Conservation (phyloP, 2,329 filamentous ascomycete genomes). For the Colletotrichum sp. region DNA sequence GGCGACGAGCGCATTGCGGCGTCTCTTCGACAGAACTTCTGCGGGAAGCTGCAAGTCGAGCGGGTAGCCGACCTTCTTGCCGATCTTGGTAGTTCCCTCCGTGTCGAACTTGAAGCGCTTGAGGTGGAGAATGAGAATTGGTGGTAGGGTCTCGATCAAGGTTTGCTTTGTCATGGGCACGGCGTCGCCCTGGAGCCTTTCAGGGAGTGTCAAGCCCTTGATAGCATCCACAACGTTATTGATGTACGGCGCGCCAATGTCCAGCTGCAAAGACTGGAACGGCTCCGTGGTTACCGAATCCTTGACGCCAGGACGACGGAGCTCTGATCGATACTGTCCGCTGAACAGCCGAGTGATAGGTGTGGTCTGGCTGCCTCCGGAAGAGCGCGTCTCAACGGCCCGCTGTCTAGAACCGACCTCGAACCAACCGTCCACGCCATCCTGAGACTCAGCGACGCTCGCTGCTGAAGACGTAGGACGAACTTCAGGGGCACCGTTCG, state of each 20-base stretch:
- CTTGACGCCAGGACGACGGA: conserved; percentile 85
- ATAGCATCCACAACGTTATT: conserved; percentile 92
- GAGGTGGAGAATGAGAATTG: conserved; percentile 90
- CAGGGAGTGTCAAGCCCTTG: conserved; percentile 81
- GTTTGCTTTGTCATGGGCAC: conserved; percentile 86
- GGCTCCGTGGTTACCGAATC: conserved; percentile 91
- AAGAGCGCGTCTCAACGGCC: conserved; percentile 82
- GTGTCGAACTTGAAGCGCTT: conserved; percentile 98
- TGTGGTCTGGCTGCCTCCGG: conserved; percentile 76
- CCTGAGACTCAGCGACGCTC: conserved; percentile 31
- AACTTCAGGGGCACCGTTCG: conserved; percentile 24
- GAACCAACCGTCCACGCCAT: conserved; percentile 75
- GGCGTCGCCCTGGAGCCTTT: conserved; percentile 82
- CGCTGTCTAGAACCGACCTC: conserved; percentile 95
- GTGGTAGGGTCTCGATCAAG: conserved; percentile 89
- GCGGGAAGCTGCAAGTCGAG: conserved; percentile 92
- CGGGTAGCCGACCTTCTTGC: conserved; percentile 97
- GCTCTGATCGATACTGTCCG: conserved; percentile 86
- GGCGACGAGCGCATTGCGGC: conserved; percentile 67
- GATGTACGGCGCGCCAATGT: conserved; percentile 87
- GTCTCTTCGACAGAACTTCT: conserved; percentile 82
- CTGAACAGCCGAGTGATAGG: conserved; percentile 95
- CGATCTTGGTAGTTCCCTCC: conserved; percentile 92
- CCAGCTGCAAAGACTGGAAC: conserved; percentile 92
- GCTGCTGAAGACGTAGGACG: conserved; percentile 29